These are phyloP conservation scores for Theobroma cacao DNA, from an alignment of 345 rosid genomes.

Conservation along the genomic window DNA sequence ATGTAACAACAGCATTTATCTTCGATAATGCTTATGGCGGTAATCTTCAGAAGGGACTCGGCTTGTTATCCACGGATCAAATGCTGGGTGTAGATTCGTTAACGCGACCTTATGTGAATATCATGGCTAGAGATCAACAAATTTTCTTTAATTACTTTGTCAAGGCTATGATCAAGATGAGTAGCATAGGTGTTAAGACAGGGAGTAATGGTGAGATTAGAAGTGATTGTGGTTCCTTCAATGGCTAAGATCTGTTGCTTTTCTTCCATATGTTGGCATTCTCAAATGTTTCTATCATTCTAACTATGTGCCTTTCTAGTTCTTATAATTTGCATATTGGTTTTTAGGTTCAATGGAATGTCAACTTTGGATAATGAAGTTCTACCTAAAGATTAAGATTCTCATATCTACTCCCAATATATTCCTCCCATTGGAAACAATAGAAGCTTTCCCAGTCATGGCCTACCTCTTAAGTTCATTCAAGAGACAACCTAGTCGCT, in stretches of 20 bases:
- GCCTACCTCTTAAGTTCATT: constrained; percentile 6
- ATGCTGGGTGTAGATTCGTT: background rate
- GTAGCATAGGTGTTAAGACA: background rate
- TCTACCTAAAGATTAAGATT: constrained; percentile 9
- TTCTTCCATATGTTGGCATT: background rate
- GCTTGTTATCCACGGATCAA: constrained; percentile 11
- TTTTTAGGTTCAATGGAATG: constrained; percentile 10
- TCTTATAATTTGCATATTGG: background rate
- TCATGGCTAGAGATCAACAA: background rate
- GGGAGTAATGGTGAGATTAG: constrained; percentile 15
- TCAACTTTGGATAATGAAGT: background rate
- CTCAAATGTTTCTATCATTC: background rate
- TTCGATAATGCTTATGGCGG: constrained; percentile 17
- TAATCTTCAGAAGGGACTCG: constrained; percentile 8
- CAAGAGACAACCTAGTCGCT: constrained; percentile 12
- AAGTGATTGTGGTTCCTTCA: constrained; percentile 6
- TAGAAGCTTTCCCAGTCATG: background rate
- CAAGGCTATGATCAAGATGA: constrained; percentile 9
- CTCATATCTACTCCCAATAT: background rate
- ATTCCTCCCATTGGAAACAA: background rate
- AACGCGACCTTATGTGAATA: constrained; percentile 5
- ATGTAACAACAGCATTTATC: background rate
- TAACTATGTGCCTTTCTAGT: background rate
- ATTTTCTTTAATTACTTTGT: constrained; percentile 12
- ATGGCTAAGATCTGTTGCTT: constrained; percentile 4